Percentiles rank a stretch among this genome's conserved stretches.
phyloP scores from a whole-genome alignment of 352 stramenopile species.

The Phytophthora cactorum region DNA sequence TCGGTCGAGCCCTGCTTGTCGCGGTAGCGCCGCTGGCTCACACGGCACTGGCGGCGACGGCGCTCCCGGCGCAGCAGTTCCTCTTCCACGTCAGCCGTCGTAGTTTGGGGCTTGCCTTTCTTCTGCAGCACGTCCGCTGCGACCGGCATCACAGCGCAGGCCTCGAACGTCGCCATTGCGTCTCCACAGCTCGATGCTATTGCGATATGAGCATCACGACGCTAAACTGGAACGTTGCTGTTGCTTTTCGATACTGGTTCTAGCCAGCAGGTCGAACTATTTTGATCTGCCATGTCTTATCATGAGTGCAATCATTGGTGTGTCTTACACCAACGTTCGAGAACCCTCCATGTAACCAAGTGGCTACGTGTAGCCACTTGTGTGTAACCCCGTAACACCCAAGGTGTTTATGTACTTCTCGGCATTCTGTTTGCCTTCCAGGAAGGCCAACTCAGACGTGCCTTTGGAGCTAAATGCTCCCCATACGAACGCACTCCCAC shows the following conservation, averaged over 20 bases:
- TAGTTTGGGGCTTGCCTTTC: background rate
- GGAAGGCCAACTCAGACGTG: background rate
- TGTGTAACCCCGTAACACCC: background rate
- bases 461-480: background rate
- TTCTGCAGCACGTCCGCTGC: background rate
- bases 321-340: too few species aligned
- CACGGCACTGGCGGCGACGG: constrained; percentile 62
- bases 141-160: background rate
- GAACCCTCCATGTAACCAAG: too few species aligned
- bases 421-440: background rate
- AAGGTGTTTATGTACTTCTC: background rate
- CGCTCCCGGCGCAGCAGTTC: constrained; percentile 37
- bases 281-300: too few species aligned
- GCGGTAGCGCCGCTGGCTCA: constrained; percentile 74
- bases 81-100: constrained; percentile 10
- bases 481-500: background rate
- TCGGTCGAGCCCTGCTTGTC: constrained; percentile 69
- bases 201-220: constrained; percentile 1
- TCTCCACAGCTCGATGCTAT: background rate
- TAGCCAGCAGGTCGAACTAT: too few species aligned
- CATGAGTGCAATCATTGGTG: too few species aligned
- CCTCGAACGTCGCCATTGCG: constrained; percentile 8
- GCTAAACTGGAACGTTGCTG: too few species aligned
- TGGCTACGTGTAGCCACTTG: too few species aligned
- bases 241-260: too few species aligned